Base-by-base conservation (phyloP, 345 rosid genomes). In the Eucalyptus microcorys region DNA sequence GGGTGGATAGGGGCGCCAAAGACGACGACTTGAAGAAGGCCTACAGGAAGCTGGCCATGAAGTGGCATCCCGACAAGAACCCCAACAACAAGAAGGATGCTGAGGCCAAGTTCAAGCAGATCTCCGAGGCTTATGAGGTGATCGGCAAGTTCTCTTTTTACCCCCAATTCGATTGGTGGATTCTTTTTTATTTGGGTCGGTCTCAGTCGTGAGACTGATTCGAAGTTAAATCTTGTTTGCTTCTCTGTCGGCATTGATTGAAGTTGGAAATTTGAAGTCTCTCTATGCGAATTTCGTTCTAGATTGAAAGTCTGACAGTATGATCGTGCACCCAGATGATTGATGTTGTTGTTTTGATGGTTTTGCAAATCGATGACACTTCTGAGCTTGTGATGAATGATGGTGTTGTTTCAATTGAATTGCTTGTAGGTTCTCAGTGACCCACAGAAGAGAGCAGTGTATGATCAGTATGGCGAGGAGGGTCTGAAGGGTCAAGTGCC, bases 21-120 rank as follows among this genome's bases (percentile, higher is more conserved):
- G 97, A 96, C 84, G 99, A 95, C 4, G 99, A 97, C 80, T 89
- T 96, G 88, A 97, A 95, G 97, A 97, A 96, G 92, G 94, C 98
- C 66, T 97, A 97, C 88, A 91, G 98, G 80, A 97, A 94, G 91
- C 98, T 96, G 45, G 99, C 99, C 61, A 95, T 96, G 97, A 96
- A 95, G 85, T 96, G 99, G 98, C 99, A 97, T 88, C 99, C 98
- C 79, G 99, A 97, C 90, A 97, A 97, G 94, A 97, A 97, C 92
- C 99, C 98, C 16, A 94, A 89, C 80, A 96, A 94, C 89, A 96
- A 96, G 88, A 96, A 95, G 32, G 95, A 93, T 14, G 99, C 99
- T 49, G 99, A 97, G 90, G 94, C 97, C 9, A 96, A 95, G 89
- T 97, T 97, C 97, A 97, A 97, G 91, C 96, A 94, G 87, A 96